Evolutionary conservation across 495 filamentous ascomycete genomes (phyloP).

Genomic region (Xylaria curta): DNA sequence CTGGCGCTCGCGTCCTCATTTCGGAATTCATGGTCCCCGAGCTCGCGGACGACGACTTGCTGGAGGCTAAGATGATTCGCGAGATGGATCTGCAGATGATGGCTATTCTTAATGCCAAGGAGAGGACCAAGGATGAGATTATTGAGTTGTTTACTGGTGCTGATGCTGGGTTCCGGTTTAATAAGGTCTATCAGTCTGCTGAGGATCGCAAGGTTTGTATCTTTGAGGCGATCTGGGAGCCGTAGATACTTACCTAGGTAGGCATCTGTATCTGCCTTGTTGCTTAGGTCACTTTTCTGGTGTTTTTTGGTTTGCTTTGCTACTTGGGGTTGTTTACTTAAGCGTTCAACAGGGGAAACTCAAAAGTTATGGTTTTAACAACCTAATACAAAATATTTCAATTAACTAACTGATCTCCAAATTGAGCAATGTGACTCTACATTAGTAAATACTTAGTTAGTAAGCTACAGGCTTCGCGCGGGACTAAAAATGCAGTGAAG

Average conservation of each 20-base stretch:
- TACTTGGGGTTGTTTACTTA: not conserved
- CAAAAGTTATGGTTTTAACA: not conserved
- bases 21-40: conserved; percentile 48
- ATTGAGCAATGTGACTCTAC: not conserved
- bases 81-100: conserved; percentile 49
- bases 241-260: not conserved
- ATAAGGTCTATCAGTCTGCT: not conserved
- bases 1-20: conserved; percentile 48
- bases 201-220: conserved; percentile 15
- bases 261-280: too few relatives aligned
- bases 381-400: not conserved
- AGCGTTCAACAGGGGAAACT: not conserved
- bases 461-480: not conserved
- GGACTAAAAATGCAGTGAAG: not conserved
- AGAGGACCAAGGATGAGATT: conserved; percentile 48
- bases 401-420: not conserved
- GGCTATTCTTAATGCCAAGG: conserved; percentile 47
- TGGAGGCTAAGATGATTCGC: conserved; percentile 17
- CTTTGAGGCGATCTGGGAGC: conserved; percentile 10
- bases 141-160: conserved; percentile 10
- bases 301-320: too few relatives aligned
- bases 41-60: not conserved
- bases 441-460: not conserved
- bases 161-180: conserved; percentile 31
- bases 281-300: too few relatives aligned